phyloP scores from a whole-genome alignment of 305 asterid genomes.

The Stenogyne calaminthoides region DNA sequence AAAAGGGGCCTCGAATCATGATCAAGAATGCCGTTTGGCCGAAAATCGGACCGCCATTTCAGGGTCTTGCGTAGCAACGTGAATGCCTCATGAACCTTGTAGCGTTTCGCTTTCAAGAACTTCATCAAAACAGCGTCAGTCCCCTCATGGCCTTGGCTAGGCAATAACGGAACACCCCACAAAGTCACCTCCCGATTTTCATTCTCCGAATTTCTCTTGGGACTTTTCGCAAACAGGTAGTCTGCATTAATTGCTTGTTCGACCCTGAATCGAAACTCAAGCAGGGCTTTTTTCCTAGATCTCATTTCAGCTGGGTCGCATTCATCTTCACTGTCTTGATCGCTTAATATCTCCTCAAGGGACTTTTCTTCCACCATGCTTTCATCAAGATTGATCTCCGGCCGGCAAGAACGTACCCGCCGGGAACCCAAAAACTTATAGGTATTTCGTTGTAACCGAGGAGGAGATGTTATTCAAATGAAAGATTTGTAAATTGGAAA shows the following conservation, averaged over 20 bases:
- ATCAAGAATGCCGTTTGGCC: slow-evolving; percentile 32
- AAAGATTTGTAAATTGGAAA: background rate
- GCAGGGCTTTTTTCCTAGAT: slow-evolving; percentile 45
- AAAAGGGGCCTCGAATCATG: slow-evolving; percentile 41
- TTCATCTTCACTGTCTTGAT: slow-evolving; percentile 33
- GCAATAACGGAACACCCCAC: slow-evolving; percentile 84
- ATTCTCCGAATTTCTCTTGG: background rate
- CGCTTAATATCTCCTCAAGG: slow-evolving; percentile 16
- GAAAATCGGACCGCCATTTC: slow-evolving; percentile 63
- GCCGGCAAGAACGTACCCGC: slow-evolving; percentile 32
- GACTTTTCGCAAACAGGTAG: slow-evolving; percentile 41
- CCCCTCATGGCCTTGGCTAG: slow-evolving; percentile 51
- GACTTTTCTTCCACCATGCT: slow-evolving; percentile 31
- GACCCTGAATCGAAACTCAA: slow-evolving; percentile 55
- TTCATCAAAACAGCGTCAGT: slow-evolving; percentile 62
- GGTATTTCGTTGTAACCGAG: background rate
- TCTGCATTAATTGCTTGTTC: slow-evolving; percentile 68
- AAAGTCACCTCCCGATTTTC: slow-evolving; percentile 38
- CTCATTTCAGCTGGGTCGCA: slow-evolving; percentile 31
- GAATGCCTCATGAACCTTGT: slow-evolving; percentile 63
- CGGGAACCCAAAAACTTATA: slow-evolving; percentile 16
- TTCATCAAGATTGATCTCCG: slow-evolving; percentile 15
- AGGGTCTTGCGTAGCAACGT: slow-evolving; percentile 54
- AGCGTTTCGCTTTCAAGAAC: slow-evolving; percentile 64
- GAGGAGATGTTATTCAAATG: slow-evolving; percentile 21